phyloP scores from a whole-genome alignment of 306 rosid species.

The Malus sieversii region DNA sequence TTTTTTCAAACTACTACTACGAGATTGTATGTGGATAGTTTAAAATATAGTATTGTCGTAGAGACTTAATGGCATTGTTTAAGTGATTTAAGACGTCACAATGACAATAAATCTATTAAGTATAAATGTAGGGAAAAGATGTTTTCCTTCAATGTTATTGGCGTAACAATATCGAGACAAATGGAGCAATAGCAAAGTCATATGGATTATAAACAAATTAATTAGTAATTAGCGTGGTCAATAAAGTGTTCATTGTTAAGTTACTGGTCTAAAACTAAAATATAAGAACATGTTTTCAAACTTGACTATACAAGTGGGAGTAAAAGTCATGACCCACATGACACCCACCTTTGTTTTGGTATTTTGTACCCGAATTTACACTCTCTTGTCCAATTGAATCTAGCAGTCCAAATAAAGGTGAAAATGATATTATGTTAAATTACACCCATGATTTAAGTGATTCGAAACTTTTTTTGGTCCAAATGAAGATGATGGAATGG shows the following conservation, averaged over 20 bases:
- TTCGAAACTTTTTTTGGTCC: too few species aligned
- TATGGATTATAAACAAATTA: neutral
- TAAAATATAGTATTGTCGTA: neutral
- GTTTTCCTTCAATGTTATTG: neutral
- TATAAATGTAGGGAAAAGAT: neutral
- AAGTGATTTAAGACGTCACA: too few species aligned
- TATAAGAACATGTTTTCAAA: neutral
- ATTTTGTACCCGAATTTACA: neutral
- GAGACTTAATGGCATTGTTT: neutral
- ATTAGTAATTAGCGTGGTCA: slow-evolving; percentile 10
- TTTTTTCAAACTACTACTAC: neutral
- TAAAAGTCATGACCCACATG: neutral
- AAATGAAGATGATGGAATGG: too few species aligned
- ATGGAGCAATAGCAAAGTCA: neutral
- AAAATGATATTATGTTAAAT: too few species aligned
- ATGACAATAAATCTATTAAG: neutral
- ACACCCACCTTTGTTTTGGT: neutral
- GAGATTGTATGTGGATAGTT: too few species aligned
- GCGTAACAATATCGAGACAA: neutral
- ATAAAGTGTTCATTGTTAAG: slow-evolving; percentile 1
- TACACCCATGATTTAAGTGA: too few species aligned
- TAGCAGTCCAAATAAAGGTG: too few species aligned
- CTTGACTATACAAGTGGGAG: neutral
- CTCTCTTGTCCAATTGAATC: neutral
- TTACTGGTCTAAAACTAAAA: neutral